Conservation (phyloP, 2,329 filamentous ascomycete genomes). For the Chalaropsis thielavioides region DNA sequence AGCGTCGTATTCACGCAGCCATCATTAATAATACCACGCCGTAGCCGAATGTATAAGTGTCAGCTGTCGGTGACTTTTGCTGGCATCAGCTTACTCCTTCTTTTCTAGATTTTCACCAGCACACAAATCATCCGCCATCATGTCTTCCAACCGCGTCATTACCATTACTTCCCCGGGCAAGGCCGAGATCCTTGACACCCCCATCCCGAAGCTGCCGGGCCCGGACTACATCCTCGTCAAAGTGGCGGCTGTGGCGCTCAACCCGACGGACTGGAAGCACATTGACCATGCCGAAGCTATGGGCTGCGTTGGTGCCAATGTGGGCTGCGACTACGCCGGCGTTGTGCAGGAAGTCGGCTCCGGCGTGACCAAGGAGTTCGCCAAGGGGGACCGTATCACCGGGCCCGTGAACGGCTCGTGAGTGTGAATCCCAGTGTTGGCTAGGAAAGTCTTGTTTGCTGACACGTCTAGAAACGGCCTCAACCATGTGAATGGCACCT, state of each 20-base stretch:
- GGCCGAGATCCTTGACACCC: constrained; percentile 23
- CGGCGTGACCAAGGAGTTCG: constrained; percentile 30
- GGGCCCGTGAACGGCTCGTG: constrained; percentile 28
- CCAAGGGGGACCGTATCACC: constrained; percentile 33
- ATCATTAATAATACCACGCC: too few relatives aligned
- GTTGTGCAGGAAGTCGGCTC: constrained; percentile 33
- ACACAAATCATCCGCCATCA: neutral
- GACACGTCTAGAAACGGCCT: constrained; percentile 19
- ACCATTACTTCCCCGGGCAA: constrained; percentile 16
- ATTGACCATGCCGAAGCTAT: constrained; percentile 21
- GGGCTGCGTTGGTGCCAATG: constrained; percentile 20
- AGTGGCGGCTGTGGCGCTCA: constrained; percentile 26
- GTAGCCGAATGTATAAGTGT: neutral
- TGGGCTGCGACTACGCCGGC: constrained; percentile 35
- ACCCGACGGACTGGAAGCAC: constrained; percentile 28
- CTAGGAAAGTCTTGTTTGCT: neutral
- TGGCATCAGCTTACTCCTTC: neutral
- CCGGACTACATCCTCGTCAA: constrained; percentile 26
- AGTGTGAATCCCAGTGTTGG: constrained; percentile 9
- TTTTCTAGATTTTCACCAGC: neutral
- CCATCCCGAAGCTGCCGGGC: constrained; percentile 19
- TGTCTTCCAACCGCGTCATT: constrained; percentile 14
- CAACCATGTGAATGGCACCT: constrained; percentile 28
- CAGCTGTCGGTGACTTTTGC: too few relatives aligned
- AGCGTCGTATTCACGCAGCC: too few relatives aligned